Base-by-base conservation (phyloP, 2,329 filamentous ascomycete species). In the Phyllosticta citriasiana region DNA sequence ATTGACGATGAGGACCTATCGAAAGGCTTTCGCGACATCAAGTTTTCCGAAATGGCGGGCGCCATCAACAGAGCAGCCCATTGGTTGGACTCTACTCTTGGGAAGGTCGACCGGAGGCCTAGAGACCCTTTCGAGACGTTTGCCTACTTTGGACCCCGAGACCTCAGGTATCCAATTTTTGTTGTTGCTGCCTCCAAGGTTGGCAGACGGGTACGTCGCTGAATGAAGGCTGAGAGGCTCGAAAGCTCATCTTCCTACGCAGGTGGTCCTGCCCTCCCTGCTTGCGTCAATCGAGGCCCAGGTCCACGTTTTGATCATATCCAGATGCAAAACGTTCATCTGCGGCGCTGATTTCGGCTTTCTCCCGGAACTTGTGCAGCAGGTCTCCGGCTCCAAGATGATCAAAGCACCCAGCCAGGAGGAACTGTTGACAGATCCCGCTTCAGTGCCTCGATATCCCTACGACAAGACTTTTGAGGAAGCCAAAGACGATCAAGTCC, bases 381-480 rank as follows among this genome's bases (percentile, higher is more conserved):
- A 12, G 9, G 40, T 54, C 50, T 50, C 57, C n/a, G 57, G 14
- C 25, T 19, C n/a, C 10, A 33, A 27, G 14, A 19, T 27, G 24
- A n/a, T 55, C 53, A 27, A 27, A 10, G 53, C 27, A 19, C 53
- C 26, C 9, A 33, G 53, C 14, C 25, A 14, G 53, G 25, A 55
- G 10, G 53, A 55, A 19, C 27, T 55, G 4, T 12, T 55, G 22
- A 16, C 6, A 7, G 25, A 53, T 6, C 27, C 40, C 6, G 35
- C 24, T 19, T 22, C 14, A 53, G 26, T 12, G 22, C 57, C 59
- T 22, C 56, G 59, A 10, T 72, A 68, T 59, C 59, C 65, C 7
- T 69, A 60, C 47, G 56, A 52, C 2, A 67, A 65, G 54, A 60
- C 65, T 1, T 67, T 59, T 30, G 57, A 66, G 7, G 65, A 70